phyloP scores from a whole-genome alignment of 331 rosid species.

The Quercus lobata region DNA sequence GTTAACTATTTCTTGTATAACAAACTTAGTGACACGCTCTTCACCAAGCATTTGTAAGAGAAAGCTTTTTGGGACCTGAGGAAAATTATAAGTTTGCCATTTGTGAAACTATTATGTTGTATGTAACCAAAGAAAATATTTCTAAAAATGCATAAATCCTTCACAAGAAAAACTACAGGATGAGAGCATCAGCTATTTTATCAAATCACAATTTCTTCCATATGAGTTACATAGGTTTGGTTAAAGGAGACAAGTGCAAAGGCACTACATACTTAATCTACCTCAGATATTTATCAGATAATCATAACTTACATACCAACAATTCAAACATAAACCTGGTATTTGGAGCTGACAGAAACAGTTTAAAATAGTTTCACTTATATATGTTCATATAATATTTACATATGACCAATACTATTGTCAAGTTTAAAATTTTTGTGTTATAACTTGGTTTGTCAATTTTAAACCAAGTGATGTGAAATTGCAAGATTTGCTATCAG shows the following conservation, averaged over 20 bases:
- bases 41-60: constrained; percentile 69
- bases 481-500: too few relatives aligned
- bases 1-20: constrained; percentile 75
- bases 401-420: neutral
- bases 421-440: neutral
- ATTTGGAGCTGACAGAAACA: neutral
- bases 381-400: neutral
- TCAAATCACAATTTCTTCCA: neutral
- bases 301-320: neutral
- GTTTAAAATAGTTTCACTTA: neutral
- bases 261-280: neutral
- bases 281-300: neutral
- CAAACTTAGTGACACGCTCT: constrained; percentile 70
- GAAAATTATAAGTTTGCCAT: constrained; percentile 19
- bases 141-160: neutral
- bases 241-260: neutral
- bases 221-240: neutral
- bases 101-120: constrained; percentile 5
- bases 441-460: too few relatives aligned
- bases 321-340: neutral
- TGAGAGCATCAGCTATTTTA: neutral
- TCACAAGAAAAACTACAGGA: too few relatives aligned
- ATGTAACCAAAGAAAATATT: neutral
- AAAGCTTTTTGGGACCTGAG: constrained; percentile 73
- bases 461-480: too few relatives aligned